phyloP scores from a whole-genome alignment of 306 rosid species.

The Cucurbita ficifolia region DNA sequence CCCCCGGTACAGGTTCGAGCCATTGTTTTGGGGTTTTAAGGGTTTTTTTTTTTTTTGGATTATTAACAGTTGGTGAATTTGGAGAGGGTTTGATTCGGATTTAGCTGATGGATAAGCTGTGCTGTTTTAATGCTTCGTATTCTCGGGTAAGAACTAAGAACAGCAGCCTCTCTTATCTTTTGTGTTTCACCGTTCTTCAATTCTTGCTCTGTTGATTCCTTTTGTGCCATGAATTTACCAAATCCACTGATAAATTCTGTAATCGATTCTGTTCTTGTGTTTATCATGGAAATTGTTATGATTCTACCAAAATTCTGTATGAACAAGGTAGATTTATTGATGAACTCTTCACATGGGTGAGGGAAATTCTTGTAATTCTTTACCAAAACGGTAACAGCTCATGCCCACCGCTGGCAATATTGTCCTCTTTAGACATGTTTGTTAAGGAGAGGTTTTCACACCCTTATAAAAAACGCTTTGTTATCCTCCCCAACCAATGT shows the following conservation, averaged over 20 bases:
- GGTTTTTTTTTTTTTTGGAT: not conserved
- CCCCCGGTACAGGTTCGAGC: not conserved
- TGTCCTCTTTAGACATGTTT: no score
- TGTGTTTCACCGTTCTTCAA: not conserved
- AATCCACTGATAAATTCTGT: not conserved
- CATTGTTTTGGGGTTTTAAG: constrained; percentile 14
- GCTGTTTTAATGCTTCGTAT: constrained; percentile 56
- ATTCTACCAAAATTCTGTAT: not conserved
- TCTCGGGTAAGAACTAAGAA: constrained; percentile 50
- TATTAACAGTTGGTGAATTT: constrained; percentile 1
- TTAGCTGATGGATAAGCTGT: constrained; percentile 45
- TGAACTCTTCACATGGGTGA: not conserved
- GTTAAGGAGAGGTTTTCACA: no score
- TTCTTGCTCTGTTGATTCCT: not conserved
- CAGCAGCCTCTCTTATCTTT: not conserved
- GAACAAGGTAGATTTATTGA: not conserved
- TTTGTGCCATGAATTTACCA: not conserved
- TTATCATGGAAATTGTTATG: not conserved
- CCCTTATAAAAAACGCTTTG: no score
- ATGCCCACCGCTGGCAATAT: no score
- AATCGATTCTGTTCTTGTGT: not conserved
- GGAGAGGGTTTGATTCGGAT: constrained; percentile 26
- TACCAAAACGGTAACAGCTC: no score
- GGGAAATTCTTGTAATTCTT: not conserved
- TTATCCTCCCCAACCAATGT: no score